Evolutionary conservation across 2,329 filamentous ascomycete genomes (phyloP), one percentile per base, ranked within the genome.

Genomic region (Rhynchosporium agropyri): DNA sequence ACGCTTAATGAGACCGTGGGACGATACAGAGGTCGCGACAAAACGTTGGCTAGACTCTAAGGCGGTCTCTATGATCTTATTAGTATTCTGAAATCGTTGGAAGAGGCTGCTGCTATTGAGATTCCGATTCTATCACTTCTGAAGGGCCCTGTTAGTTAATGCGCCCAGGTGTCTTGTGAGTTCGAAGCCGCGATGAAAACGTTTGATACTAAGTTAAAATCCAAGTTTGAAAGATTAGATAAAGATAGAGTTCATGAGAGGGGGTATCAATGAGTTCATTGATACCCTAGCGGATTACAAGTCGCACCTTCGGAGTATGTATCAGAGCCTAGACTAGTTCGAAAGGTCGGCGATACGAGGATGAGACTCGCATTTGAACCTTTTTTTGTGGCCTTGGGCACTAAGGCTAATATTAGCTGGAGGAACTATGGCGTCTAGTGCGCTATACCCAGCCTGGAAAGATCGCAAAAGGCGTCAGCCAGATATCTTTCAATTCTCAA

Each of bases 211-310:
- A 77, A 74, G 51, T 74, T 74, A 62, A 76, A 71, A 63, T 68
- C 68, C 3, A n/a, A 70, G 74, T 28, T 67, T 78, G 68, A 71
- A 65, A 70, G 76, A 78, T 68, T 79, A 76, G 77, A 64, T 73
- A 63, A 77, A 73, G 69, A 73, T 79, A 74, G 76, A 78, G 65
- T 78, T 78, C 43, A 78, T 73, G 74, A 73, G 68, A 70, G 75
- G 75, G 29, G 68, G 76, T 60, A 77, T 78, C 63, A 77, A 75
- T 60, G 72, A 75, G 53, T 78, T 78, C 64, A 77, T 77, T 56
- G 75, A 78, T 43, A 74, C 71, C 48, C 64, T 79, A 33, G 70
- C 69, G 46, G 72, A 71, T 20, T 79, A 78, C 59, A 78, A 78
- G 65, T 71, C 74, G 58, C n/a, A 38, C 58, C 62, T 60, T 66